Evolutionary conservation across 345 rosid species (phyloP), one percentile per base, ranked within the genome.

Genomic region (Melaleuca alternifolia): DNA sequence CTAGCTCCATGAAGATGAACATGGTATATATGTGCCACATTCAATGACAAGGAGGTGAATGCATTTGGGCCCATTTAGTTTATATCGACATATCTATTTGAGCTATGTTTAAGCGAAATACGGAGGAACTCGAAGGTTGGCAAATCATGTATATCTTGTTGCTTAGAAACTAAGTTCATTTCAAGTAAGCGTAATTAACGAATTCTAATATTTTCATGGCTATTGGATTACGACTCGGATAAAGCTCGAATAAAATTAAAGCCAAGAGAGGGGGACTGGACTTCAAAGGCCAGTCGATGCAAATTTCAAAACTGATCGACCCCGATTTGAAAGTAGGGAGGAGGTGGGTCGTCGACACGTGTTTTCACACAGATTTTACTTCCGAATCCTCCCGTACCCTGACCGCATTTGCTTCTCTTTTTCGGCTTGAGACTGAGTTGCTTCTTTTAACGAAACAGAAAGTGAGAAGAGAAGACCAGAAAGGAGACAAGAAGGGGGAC

Each of bases 371-470:
- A 37, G 46, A 71, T 37, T 71, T 71, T 71, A 48, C 81, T 18
- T 37, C 81, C 48, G 4, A 37, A 71, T 37, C 48, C 26, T 37
- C 2, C 81, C 10, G 81, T 24, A 18, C 48, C 81, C 81, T 71
- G 48, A 6, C 81, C 37, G 48, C 48, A 18, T 71, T 37, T 37
- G 26, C 33, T 71, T 71, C 24, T 20, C 24, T 20, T 71, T 37
- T 18, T 18, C 10, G 79, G 48, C 79, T 9, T 18, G 8, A 18
- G 48, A 71, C 48, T 37, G 79, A 13, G 10, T 37, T 71, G 81
- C 81, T 71, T 71, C 81, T 71, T 71, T 71, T 71, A 37, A 71
- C 81, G 81, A 71, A 71, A 71, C 81, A 71, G 81, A 71, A 71
- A 71, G 79, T 37, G 48, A 71, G 81, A 18, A 37, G 21, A 71